Evolutionary conservation across 192 early-diverging fungal species (phyloP), one percentile per base, ranked within the genome.

Genomic region (Chytriomyces confervae): DNA sequence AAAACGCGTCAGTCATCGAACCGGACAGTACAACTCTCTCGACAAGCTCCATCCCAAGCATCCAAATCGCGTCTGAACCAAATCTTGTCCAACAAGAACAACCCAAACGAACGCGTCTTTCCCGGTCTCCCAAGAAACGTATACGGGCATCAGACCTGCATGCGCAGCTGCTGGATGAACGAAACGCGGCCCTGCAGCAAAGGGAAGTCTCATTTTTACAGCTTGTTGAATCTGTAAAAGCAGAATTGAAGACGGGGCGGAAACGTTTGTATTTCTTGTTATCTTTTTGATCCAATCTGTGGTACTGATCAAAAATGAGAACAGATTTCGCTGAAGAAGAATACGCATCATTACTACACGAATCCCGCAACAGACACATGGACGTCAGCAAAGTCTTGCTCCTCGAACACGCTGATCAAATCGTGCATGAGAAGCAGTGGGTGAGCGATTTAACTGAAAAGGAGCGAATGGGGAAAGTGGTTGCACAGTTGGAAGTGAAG

Each of bases 381-480:
- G 6, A 20, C 20, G 29, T 47, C 7, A 45, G 9, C 7, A 74
- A 61, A 44, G 46, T 74, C 8, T n/a, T 74, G 53, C 10, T 62
- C 7, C 7, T 74, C 16, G 72, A 74, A 27, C 36, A n/a, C 7
- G 24, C 10, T 4, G 62, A 74, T 2, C 43, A 48, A n/a, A 45
- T 74, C 36, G 43, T 61, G n/a, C 43, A 62, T 7, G 72, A 74
- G 62, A 74, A 74, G 27, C 8, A 44, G 20, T 74, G 72, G 72
- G 43, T 61, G 16, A 65, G 72, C 5, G 72, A 74, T 63, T 63
- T 74, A 27, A 49, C 61, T 9, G 72, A 74, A 43, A 74, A 63
- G 62, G 60, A 62, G 61, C 61, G 72, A 44, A 62, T 74, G 27
- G 72, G 72, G 46, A 61, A 63, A 74, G 7, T 16, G 9, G 62